Base-by-base conservation (phyloP, 306 rosid species). In the Acacia crassicarpa region DNA sequence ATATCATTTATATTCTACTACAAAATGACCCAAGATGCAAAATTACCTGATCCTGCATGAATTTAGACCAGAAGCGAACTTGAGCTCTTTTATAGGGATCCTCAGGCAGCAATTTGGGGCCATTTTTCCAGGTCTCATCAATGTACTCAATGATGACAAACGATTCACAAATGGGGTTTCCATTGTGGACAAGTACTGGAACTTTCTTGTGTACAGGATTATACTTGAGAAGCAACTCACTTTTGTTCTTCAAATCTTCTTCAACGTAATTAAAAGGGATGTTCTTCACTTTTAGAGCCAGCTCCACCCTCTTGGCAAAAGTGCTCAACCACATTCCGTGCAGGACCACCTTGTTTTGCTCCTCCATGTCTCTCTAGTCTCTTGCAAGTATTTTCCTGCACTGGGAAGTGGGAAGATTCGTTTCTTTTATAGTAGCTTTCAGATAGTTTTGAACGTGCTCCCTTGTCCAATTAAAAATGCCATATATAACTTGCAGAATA, bases 171-270 rank as follows among this genome's bases (percentile, higher is more conserved):
- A 86, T 67, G 25, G 85, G 72, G 12, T 83, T 86, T 72, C 75
- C 87, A 41, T 86, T 77, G 51, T 83, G 85, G 51, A 86, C 81
- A 38, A 80, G 89, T 0, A 80, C 86, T 25, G 86, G 86, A 38
- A 86, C 86, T 51, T 83, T 83, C 85, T 84, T 76, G 81, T 87
- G n/a, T 25, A 87, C 77, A 13, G 85, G 88, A 13, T 84, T 87
- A 76, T 82, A 77, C 63, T 82, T 61, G 51, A 84, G 83, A 19
- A 87, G 88, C 70, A 72, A 27, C 6, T 82, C 75, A 27, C 78
- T 84, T n/a, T 84, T 87, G 77, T 84, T 87, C 14, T 11, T 19
- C 27, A 84, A 27, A 73, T 85, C 86, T 62, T 85, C 88, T 51
- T 82, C 86, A 27, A 85, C 84, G 20, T 78, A 79, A 53, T 87